A percentile compares a stretch with the other conserved stretches of the same genome.
These are phyloP conservation scores for Aspergillus olivimuriae DNA, from an alignment of 495 filamentous ascomycete species.

Conservation along the genomic window DNA sequence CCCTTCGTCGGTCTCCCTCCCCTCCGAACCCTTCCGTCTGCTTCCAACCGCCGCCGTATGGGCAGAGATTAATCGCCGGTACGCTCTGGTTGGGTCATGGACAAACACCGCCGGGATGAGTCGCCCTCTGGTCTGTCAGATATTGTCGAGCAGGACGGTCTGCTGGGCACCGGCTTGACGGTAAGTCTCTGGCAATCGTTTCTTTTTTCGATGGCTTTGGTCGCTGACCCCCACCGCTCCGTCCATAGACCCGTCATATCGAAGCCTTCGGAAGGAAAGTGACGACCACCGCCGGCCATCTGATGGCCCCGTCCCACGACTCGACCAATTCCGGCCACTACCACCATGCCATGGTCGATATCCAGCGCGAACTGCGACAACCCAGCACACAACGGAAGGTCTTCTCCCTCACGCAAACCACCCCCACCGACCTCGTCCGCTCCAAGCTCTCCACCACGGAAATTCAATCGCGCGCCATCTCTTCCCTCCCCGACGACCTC, in stretches of 20 bases:
- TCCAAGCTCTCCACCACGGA: constrained; percentile 86
- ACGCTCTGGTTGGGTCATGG: constrained; percentile 31
- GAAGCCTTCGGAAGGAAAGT: constrained; percentile 95
- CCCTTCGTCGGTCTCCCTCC: not conserved
- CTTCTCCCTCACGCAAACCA: constrained; percentile 80
- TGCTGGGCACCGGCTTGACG: constrained; percentile 48
- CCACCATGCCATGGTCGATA: constrained; percentile 77
- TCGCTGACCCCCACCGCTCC: constrained; percentile 2
- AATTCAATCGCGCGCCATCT: constrained; percentile 89
- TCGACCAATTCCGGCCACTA: constrained; percentile 54
- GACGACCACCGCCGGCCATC: constrained; percentile 82
- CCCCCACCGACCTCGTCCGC: constrained; percentile 85
- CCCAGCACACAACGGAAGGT: constrained; percentile 81
- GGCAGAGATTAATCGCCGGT: constrained; percentile 23
- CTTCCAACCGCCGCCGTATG: constrained; percentile 21
- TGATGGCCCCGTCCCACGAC: constrained; percentile 69
- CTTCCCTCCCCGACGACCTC: constrained; percentile 86
- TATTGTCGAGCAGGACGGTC: constrained; percentile 41
- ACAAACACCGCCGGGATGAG: constrained; percentile 40
- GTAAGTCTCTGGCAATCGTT: constrained; percentile 23
- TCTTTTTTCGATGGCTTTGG: not conserved
- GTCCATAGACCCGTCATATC: constrained; percentile 68
- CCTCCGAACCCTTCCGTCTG: not conserved
- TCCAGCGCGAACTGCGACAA: constrained; percentile 79
- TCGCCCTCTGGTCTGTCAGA: constrained; percentile 42